Conservation (phyloP, 805 yeast genomes). For the Nakazawaea laoshanensis region DNA sequence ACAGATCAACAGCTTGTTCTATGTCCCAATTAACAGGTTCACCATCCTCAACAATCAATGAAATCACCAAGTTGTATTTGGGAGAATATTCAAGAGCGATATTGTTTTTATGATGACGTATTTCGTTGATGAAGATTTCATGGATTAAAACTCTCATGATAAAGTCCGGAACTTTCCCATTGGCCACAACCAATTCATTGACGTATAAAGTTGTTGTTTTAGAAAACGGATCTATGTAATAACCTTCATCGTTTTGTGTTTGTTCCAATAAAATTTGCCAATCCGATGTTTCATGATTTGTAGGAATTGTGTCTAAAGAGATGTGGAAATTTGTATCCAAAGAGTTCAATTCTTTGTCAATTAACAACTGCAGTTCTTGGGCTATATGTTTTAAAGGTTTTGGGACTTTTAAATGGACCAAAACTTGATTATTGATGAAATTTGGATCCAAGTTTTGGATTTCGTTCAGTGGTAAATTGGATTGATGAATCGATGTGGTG, state of each 20-base stretch:
- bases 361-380: slow-evolving; percentile 23
- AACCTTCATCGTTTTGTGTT: slow-evolving; percentile 16
- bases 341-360: slow-evolving; percentile 22
- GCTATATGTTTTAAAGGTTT: slow-evolving; percentile 23
- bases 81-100: slow-evolving; percentile 52
- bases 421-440: slow-evolving; percentile 26
- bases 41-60: slow-evolving; percentile 66
- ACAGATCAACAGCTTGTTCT: slow-evolving; percentile 36
- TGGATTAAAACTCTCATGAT: slow-evolving; percentile 28
- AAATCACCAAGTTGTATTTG: slow-evolving; percentile 65
- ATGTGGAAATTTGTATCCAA: slow-evolving; percentile 11
- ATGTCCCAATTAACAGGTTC: slow-evolving; percentile 69
- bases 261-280: slow-evolving; percentile 29
- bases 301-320: slow-evolving; percentile 17
- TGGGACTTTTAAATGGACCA: slow-evolving; percentile 32
- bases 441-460: slow-evolving; percentile 25
- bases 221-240: slow-evolving; percentile 28
- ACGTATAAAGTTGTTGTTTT: slow-evolving; percentile 23
- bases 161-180: slow-evolving; percentile 25
- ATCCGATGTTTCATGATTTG: slow-evolving; percentile 19
- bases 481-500: slow-evolving; percentile 58
- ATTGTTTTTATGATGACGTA: slow-evolving; percentile 16
- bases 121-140: slow-evolving; percentile 30
- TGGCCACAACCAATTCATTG: slow-evolving; percentile 18
- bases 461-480: slow-evolving; percentile 42